These are phyloP conservation scores for Calonectria pteridis DNA, from an alignment of 2,329 filamentous ascomycete genomes.

Conservation along the genomic window DNA sequence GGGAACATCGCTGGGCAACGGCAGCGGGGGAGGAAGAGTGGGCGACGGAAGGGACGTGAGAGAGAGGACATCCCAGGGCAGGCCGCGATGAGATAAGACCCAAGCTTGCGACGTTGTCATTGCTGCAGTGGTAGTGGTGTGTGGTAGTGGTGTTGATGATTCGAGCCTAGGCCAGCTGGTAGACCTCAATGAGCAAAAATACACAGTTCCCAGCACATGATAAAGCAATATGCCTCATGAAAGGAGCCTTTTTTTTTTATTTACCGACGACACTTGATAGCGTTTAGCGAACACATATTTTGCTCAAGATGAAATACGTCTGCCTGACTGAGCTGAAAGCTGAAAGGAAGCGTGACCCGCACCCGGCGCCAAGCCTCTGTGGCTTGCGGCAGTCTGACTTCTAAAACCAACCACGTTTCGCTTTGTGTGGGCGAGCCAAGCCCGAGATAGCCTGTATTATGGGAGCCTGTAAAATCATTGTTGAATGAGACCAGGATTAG, in stretches of 20 bases:
- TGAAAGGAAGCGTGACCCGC: slow-evolving; percentile 21
- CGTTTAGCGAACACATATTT: neutral
- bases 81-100: slow-evolving; percentile 46
- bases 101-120: slow-evolving; percentile 38
- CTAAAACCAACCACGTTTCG: slow-evolving; percentile 15
- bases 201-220: no score
- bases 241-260: neutral
- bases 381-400: slow-evolving; percentile 13
- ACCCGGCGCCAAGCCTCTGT: slow-evolving; percentile 11
- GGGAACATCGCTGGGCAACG: slow-evolving; percentile 45
- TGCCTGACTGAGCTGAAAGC: slow-evolving; percentile 20
- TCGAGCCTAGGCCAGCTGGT: neutral
- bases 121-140: neutral
- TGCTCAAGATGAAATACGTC: neutral
- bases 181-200: neutral
- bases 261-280: no score
- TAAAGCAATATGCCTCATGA: neutral
- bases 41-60: slow-evolving; percentile 41
- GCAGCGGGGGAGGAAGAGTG: slow-evolving; percentile 42
- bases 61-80: slow-evolving; percentile 42
- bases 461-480: neutral
- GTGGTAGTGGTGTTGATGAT: neutral
- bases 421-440: neutral
- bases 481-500: neutral
- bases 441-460: neutral